Base-by-base conservation (phyloP, 805 yeast species). In the Kuraishia piskuri region DNA sequence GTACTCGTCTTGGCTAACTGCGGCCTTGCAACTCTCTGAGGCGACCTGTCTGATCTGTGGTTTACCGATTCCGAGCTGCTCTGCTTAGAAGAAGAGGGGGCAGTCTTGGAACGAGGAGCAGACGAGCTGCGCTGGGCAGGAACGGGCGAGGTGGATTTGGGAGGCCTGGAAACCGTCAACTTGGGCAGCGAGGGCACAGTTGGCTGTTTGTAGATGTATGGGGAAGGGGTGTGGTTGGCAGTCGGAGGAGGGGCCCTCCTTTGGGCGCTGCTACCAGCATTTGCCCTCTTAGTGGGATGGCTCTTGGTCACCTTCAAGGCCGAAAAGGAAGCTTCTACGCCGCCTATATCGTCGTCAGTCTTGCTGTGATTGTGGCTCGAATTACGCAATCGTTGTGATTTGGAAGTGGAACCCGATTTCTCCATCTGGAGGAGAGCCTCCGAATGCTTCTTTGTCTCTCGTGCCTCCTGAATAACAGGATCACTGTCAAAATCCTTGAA, bases 361-460 rank as follows among this genome's bases (percentile, higher is more conserved):
- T 22, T 22, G 37, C 22, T 49, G n/a, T 22, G 49, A 8, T 22
- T 22, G 17, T 26, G 14, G 22, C 19, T n/a, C 2, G 25, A 9
- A n/a, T 55, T 52, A 52, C 67, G 56, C 3, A 54, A 47, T 12
- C 40, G 40, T n/a, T 31, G 40, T 2, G 50, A 48, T 53, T 57
- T 58, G 8, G 68, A 59, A 10, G 55, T 45, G 20, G 58, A 49
- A 1, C 66, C 68, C 6, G 61, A 51, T 36, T 61, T 57, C 46
- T 64, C 66, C 37, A 67, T 56, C 52, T 61, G 64, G 53, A 53
- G 56, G 31, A 66, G 49, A 1, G 70, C 59, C 37, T 65, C 68
- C 9, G 53, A 22, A 21, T 59, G 60, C 48, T 65, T 59, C 26
- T 57, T 53, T n/a, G 57, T 51, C 8, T 59, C 64, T 48, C 57